phyloP scores from a whole-genome alignment of 306 rosid species.

The Mucuna pruriens region DNA sequence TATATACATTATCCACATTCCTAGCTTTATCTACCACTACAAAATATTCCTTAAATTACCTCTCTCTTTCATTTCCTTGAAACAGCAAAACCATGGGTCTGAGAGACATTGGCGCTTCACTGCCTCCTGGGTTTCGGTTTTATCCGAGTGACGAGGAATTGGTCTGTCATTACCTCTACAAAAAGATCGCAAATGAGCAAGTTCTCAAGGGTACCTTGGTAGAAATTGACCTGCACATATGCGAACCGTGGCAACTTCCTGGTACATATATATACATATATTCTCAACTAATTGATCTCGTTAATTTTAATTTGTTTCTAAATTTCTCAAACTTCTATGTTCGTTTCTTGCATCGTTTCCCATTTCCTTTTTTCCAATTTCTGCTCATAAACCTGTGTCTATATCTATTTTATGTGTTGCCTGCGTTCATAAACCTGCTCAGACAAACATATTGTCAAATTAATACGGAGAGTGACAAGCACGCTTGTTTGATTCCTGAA shows the following conservation, averaged over 20 bases:
- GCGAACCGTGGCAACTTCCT: slow-evolving; percentile 99
- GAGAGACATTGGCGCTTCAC: slow-evolving; percentile 94
- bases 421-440: neutral
- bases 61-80: slow-evolving; percentile 8
- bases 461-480: neutral
- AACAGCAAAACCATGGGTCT: slow-evolving; percentile 63
- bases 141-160: slow-evolving; percentile 94
- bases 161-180: slow-evolving; percentile 90
- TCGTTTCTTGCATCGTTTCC: neutral
- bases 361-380: neutral
- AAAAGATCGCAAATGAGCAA: slow-evolving; percentile 82
- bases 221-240: slow-evolving; percentile 91
- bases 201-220: slow-evolving; percentile 81
- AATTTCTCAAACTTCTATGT: slow-evolving; percentile 14
- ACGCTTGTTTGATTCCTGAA: neutral
- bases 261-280: slow-evolving; percentile 47
- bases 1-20: slow-evolving; percentile 47
- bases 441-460: slow-evolving; percentile 22
- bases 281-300: neutral
- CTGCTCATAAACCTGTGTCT: slow-evolving; percentile 26
- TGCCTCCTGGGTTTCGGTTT: slow-evolving; percentile 98
- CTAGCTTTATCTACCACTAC: slow-evolving; percentile 32
- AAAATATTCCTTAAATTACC: slow-evolving; percentile 21
- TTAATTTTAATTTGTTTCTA: neutral
- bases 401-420: neutral